These are phyloP conservation scores for Ecytonucleospora hepatopenaei DNA, from an alignment of 371 early-diverging fungal species.

Conservation along the genomic window DNA sequence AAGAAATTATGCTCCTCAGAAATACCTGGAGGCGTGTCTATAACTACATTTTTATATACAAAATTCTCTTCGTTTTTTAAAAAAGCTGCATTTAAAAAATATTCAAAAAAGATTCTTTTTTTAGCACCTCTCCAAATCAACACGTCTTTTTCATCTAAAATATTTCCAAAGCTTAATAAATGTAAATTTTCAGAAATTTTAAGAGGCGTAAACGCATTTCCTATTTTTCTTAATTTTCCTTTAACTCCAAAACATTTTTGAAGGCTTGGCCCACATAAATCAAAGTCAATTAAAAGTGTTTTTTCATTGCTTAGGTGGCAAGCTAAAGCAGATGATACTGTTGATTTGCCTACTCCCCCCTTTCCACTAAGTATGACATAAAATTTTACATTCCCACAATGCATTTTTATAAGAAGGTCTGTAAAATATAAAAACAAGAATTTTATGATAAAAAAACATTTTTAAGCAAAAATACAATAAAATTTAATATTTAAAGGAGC, in stretches of 20 bases:
- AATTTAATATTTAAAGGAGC: too few species aligned
- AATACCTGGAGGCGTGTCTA: slow-evolving; percentile 97
- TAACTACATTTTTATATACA: slow-evolving; percentile 66
- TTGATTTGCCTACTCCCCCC: slow-evolving; percentile 92
- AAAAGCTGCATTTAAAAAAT: slow-evolving; percentile 81
- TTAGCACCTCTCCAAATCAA: slow-evolving; percentile 97
- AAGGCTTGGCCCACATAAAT: slow-evolving; percentile 95
- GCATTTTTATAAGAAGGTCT: too few species aligned
- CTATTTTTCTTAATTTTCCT: slow-evolving; percentile 60
- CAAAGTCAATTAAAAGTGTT: slow-evolving; percentile 90
- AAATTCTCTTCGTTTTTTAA: slow-evolving; percentile 69
- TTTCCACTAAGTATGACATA: slow-evolving; percentile 75
- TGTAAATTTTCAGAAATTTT: slow-evolving; percentile 59
- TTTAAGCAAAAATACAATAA: too few species aligned
- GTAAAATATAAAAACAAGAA: too few species aligned
- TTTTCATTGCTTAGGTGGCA: slow-evolving; percentile 57
- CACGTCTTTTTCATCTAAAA: slow-evolving; percentile 75
- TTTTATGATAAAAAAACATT: too few species aligned
- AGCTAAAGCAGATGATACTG: slow-evolving; percentile 59
- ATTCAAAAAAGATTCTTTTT: slow-evolving; percentile 73
- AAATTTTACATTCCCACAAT: slow-evolving; percentile 1
- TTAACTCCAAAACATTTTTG: slow-evolving; percentile 78
- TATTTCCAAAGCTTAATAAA: slow-evolving; percentile 84
- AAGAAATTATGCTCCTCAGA: slow-evolving; percentile 81
- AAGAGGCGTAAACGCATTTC: slow-evolving; percentile 50